phyloP scores from a whole-genome alignment of 139 green algal genomes.

The Eudorina sp. region DNA sequence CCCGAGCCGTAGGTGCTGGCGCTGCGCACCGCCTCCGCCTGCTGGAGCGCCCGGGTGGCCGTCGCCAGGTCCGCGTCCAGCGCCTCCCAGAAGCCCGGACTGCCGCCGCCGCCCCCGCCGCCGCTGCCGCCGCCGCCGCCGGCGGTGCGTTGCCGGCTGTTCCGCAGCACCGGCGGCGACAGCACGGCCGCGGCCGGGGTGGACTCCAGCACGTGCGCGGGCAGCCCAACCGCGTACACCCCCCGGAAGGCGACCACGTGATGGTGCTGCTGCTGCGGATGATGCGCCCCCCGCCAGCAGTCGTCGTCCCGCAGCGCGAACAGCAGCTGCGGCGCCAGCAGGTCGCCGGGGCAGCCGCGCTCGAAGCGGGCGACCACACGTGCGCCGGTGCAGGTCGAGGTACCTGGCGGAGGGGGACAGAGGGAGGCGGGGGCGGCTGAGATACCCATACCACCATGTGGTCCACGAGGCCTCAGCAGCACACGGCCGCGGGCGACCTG shows the following conservation, averaged over 20 bases:
- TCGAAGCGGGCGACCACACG: conserved; percentile 15
- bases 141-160: neutral
- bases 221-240: neutral
- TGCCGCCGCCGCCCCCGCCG: no score
- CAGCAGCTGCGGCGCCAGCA: conserved; percentile 12
- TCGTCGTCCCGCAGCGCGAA: neutral
- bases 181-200: neutral
- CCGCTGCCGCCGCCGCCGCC: neutral
- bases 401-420: neutral
- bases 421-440: no score
- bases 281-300: no score
- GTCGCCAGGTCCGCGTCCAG: neutral
- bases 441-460: no score
- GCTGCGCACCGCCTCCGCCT: conserved; percentile 19
- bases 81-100: neutral
- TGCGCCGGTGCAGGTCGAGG: neutral
- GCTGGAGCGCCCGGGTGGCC: neutral
- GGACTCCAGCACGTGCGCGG: neutral
- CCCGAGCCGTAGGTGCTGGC: neutral
- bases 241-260: neutral
- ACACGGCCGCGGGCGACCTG: neutral
- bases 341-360: neutral
- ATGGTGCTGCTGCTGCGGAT: no score
- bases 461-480: neutral
- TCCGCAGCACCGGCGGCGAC: neutral